phyloP scores from a whole-genome alignment of 768 basidiomycete species.

The Lactifluus hygrophoroides region DNA sequence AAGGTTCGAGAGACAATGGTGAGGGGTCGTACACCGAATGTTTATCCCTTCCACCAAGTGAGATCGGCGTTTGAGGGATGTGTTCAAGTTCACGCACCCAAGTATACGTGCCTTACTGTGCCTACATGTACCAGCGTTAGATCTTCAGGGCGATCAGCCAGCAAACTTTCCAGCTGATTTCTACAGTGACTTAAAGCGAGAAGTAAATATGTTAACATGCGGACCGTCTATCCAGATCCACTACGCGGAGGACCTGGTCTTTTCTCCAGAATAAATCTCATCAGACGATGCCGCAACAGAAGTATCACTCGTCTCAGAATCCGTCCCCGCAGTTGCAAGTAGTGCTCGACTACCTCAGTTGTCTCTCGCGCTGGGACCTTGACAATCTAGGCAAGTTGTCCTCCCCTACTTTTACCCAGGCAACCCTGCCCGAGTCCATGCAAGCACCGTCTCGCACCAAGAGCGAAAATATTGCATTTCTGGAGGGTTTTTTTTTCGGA shows the following conservation, averaged over 20 bases:
- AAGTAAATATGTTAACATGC: not conserved
- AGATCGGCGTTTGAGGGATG: not conserved
- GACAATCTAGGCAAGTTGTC: not conserved
- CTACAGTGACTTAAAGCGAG: not conserved
- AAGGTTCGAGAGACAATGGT: too few relatives aligned
- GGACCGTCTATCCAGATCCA: not conserved
- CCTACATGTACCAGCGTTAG: not conserved
- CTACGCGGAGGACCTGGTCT: not conserved
- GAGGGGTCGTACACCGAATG: too few relatives aligned
- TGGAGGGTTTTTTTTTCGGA: not conserved
- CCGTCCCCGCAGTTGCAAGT: not conserved
- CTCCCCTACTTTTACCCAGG: not conserved
- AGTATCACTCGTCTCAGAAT: not conserved
- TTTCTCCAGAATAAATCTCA: not conserved
- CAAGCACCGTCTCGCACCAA: not conserved
- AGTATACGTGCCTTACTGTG: not conserved
- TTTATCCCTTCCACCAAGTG: too few relatives aligned
- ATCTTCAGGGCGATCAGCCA: not conserved
- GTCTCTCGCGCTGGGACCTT: not conserved
- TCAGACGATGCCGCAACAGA: not conserved
- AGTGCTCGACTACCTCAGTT: not conserved
- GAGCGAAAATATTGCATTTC: not conserved
- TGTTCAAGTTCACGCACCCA: not conserved
- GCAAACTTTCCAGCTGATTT: not conserved
- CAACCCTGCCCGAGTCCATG: not conserved